These are phyloP conservation scores for Lyophyllum decastes DNA, from an alignment of 768 basidiomycete species.

Conservation along the genomic window DNA sequence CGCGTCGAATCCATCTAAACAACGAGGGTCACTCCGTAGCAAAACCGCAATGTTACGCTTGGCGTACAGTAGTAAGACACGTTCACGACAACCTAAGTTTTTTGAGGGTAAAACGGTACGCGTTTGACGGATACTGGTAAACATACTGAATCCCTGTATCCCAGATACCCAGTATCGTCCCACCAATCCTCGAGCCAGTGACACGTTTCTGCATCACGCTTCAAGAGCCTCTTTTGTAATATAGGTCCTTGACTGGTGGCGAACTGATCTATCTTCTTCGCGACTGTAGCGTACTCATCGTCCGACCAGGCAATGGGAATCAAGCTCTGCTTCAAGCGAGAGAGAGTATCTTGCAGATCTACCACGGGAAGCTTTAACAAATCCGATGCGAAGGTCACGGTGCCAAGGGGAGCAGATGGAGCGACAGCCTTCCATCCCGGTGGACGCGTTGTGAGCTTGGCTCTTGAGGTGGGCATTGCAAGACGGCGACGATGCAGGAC, in stretches of 20 bases:
- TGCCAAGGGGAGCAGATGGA: slow-evolving; percentile 50
- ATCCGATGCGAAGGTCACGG: slow-evolving; percentile 61
- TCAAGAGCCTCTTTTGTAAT: slow-evolving; percentile 67
- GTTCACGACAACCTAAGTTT: slow-evolving; percentile 73
- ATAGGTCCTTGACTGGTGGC: slow-evolving; percentile 44
- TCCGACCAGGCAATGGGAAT: slow-evolving; percentile 70
- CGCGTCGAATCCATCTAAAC: slow-evolving; percentile 75
- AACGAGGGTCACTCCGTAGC: neutral
- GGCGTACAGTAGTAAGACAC: slow-evolving; percentile 90
- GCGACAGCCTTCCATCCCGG: slow-evolving; percentile 73
- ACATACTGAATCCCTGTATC: slow-evolving; percentile 82
- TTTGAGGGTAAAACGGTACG: neutral
- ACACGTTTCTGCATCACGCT: slow-evolving; percentile 50
- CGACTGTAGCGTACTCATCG: slow-evolving; percentile 55
- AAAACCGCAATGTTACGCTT: neutral
- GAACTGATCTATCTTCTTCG: slow-evolving; percentile 70
- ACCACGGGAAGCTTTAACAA: slow-evolving; percentile 81
- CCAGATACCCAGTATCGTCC: slow-evolving; percentile 83
- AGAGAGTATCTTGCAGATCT: slow-evolving; percentile 62
- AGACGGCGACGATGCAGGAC: slow-evolving; percentile 2
- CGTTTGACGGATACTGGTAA: neutral
- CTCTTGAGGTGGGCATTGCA: slow-evolving; percentile 21
- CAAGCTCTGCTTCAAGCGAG: slow-evolving; percentile 68
- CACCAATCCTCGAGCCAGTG: slow-evolving; percentile 97
- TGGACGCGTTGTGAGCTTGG: slow-evolving; percentile 36